Percentiles rank a stretch among this genome's conserved stretches.
phyloP scores from a whole-genome alignment of 1,284 basidiomycete genomes.

The Malassezia arunalokei region DNA sequence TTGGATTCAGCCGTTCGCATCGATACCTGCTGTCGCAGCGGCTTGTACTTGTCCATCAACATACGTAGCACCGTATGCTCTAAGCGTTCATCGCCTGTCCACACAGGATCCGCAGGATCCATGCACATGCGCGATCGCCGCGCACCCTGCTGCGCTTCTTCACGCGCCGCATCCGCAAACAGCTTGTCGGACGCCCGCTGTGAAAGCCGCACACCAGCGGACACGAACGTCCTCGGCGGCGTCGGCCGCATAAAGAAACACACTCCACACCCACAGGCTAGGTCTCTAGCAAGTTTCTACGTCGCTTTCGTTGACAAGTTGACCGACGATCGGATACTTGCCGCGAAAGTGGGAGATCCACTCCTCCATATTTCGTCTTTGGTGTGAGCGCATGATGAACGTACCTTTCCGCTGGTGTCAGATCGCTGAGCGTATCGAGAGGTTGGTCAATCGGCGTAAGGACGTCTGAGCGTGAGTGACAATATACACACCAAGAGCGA shows the following conservation, averaged over 20 bases:
- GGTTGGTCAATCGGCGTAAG: constrained; percentile 73
- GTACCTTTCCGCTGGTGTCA: constrained; percentile 65
- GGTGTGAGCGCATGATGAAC: neutral
- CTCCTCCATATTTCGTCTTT: constrained; percentile 33
- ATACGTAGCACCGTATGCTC: constrained; percentile 36
- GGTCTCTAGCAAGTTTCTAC: neutral
- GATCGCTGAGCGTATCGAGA: constrained; percentile 66
- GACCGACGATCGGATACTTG: constrained; percentile 41
- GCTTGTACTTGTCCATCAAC: constrained; percentile 43
- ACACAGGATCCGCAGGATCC: constrained; percentile 19
- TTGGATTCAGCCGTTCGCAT: constrained; percentile 4
- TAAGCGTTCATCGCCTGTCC: constrained; percentile 34
- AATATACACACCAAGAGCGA: constrained; percentile 60
- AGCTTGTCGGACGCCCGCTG: constrained; percentile 2
- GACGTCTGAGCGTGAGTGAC: constrained; percentile 55
- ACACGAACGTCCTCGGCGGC: too few species aligned
- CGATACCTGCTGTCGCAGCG: constrained; percentile 10
- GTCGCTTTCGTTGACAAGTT: constrained; percentile 35
- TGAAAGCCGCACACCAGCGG: neutral
- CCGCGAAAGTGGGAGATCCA: constrained; percentile 36
- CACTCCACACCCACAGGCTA: neutral
- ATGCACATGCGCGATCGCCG: neutral
- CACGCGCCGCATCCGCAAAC: constrained; percentile 4
- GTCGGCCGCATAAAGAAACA: too few species aligned
- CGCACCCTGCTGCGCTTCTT: neutral